Base-by-base conservation (phyloP, 169 alveolate species). In the Cryptosporidium felis region DNA sequence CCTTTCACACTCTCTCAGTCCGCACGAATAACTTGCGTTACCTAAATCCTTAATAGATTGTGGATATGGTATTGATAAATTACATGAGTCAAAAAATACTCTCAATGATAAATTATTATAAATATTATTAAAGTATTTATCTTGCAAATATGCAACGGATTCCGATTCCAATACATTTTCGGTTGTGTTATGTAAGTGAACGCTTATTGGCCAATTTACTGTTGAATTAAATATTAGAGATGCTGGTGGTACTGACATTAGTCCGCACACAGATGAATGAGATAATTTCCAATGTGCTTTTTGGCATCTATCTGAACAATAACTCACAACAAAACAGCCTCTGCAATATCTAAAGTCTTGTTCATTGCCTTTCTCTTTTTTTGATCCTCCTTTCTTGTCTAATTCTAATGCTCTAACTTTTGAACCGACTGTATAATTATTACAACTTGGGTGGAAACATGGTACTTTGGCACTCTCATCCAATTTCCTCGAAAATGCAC, bases 381-480 rank as follows among this genome's bases (percentile, higher is more conserved):
- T 65, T 16, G n/a, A 14, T 46, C 36, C 32, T 49, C 10, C 8
- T 18, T 51, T 51, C 10, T 74, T 36, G 3, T 53, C 23, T 58
- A 49, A 28, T 18, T 16, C 40, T 1, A 16, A 18, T 12, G 32
- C 41, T 32, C 56, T 47, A 16, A 74, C 85, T 49, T 56, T 74
- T 74, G 85, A 74, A 5, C 85, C 85, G 16, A 74, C 85, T 5
- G 85, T 74, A 30, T 21, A 74, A 36, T 36, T 74, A 56, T 53
- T 56, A 53, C 85, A 74, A 36, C 53, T 56, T 23, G 85, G 85
- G 38, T 74, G 85, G 32, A 74, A 74, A 30, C 85, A 74, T 38
- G 85, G 85, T 34, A 74, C 85, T 40, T 74, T 74, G 32, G 67
- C 67, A 34, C 85, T 74, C 28, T 56, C 65, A 6, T 74, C 85